Base-by-base conservation (phyloP, 192 early-diverging fungal genomes). In the Gryganskiella cystojenkinii region DNA sequence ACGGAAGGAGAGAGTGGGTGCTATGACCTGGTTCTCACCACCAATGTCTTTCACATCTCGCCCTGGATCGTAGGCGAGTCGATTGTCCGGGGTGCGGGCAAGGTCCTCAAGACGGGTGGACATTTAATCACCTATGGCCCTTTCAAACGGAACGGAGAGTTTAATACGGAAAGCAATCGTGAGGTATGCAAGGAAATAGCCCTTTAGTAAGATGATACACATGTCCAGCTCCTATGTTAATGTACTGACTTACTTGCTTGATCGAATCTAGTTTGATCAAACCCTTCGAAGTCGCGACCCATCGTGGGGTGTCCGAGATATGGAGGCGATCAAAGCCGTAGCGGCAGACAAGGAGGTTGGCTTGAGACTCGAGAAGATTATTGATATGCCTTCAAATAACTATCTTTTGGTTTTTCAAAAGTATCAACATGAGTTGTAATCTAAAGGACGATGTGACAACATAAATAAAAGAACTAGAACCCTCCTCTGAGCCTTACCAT, bases 1-100 rank as follows among this genome's bases (percentile, higher is more conserved):
- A 15, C 7, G 34, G 35, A 35, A 9, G 8, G 20, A 4, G 8
- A 0, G 10, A n/a, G 6, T 52, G 34, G 30, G 9, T 22, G 33
- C 20, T 78, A 64, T 25, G 74, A 78, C 47, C 7, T 78, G 49
- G 64, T 78, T 1, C 14, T 78, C 28, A 60, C 66, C 0, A 78
- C 74, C 7, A 78, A 78, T 43, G 74, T 78, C 4, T 69, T 78
- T 19, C 74, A 78, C 43, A 78, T 78, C 8, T 78, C 74, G 17
- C 74, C 74, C 9, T 78, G 65, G 74, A 53, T 69, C n/a, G 74
- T 78, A 7, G 60, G 66, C 0, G 50, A 69, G 50, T 78, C 66
- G 6, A 78, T 78, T 37, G 40, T 67, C 4, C 65, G 65, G 24
- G 64, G 64, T 6, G 54, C 64, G 27, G 65, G 60, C 31, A 42